Evolutionary conservation across 2,329 filamentous ascomycete genomes (phyloP).

Genomic region (Allantophomopsis lycopodina): DNA sequence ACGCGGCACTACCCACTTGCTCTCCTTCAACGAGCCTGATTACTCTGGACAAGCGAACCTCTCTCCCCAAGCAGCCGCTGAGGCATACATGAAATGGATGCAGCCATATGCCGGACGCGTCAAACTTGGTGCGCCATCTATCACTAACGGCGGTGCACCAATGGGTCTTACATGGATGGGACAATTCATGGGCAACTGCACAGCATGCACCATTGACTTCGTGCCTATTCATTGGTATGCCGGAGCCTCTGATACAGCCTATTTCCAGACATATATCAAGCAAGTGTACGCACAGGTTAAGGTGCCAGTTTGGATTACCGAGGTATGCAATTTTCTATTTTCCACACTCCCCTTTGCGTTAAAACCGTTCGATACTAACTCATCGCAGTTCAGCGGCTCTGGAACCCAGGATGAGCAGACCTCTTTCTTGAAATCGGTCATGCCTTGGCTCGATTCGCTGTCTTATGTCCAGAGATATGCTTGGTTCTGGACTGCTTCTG

Average conservation of each 20-base stretch:
- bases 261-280: constrained; percentile 25
- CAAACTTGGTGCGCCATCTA: constrained; percentile 26
- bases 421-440: constrained; percentile 23
- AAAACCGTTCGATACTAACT: neutral
- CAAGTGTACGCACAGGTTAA: constrained; percentile 18
- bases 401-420: constrained; percentile 15
- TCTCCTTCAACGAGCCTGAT: constrained; percentile 61
- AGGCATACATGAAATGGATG: constrained; percentile 24
- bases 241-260: constrained; percentile 14
- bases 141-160: constrained; percentile 23
- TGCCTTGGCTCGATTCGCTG: constrained; percentile 25
- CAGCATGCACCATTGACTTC: constrained; percentile 25
- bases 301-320: constrained; percentile 26
- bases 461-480: constrained; percentile 22
- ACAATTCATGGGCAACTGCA: constrained; percentile 23
- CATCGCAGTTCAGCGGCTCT: constrained; percentile 15
- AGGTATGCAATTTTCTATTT: constrained; percentile 7
- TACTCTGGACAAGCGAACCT: constrained; percentile 37
- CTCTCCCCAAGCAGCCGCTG: constrained; percentile 17
- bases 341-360: neutral
- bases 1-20: constrained; percentile 36
- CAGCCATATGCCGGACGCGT: constrained; percentile 24
- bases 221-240: constrained; percentile 30
- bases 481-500: constrained; percentile 15
- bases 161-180: constrained; percentile 25